phyloP scores from a whole-genome alignment of 1,284 basidiomycete genomes.

The Tilletia indica region DNA sequence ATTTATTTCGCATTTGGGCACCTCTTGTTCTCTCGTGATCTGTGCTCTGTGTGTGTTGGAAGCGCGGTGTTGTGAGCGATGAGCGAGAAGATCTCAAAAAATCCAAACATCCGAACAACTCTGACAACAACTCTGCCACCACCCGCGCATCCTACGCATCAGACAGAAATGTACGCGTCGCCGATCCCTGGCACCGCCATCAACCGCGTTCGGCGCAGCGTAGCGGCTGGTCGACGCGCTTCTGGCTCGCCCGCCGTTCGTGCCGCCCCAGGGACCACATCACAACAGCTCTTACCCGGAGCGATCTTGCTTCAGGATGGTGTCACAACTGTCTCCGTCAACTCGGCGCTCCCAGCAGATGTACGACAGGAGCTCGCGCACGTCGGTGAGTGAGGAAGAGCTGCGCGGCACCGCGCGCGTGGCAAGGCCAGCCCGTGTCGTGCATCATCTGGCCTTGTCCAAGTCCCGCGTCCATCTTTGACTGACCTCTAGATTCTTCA shows the following conservation, averaged over 20 bases:
- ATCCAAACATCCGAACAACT: no score
- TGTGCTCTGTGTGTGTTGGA: no score
- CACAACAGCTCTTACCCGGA: conserved; percentile 21
- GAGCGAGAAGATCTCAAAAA: no score
- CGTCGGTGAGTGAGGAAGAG: conserved; percentile 16
- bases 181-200: background rate
- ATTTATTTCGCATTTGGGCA: no score
- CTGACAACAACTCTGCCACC: no score
- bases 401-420: background rate
- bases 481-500: no score
- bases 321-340: conserved; percentile 36
- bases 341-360: conserved; percentile 34
- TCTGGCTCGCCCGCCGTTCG: conserved; percentile 7
- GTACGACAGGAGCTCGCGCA: conserved; percentile 30
- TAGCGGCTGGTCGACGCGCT: background rate
- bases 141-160: no score
- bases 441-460: background rate
- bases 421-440: background rate
- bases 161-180: background rate
- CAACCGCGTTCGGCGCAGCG: background rate
- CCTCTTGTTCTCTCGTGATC: no score
- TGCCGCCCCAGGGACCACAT: background rate
- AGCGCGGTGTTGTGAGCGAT: no score
- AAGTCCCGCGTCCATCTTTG: background rate
- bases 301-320: conserved; percentile 36